Base-by-base conservation (phyloP, 495 filamentous ascomycete species). In the Neurospora sp. region DNA sequence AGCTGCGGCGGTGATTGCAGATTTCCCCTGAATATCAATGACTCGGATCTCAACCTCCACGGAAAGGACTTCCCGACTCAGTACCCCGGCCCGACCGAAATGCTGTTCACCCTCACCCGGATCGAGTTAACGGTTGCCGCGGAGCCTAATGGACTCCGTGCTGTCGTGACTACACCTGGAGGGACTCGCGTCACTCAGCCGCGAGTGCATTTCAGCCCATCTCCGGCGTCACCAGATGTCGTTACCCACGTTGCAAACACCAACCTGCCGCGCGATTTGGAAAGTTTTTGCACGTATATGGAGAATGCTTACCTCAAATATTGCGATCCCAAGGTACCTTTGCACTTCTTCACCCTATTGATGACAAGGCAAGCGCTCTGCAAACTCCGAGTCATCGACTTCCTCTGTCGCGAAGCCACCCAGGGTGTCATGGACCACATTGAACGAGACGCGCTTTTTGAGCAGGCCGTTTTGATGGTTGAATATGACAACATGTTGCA, bases 311-410 rank as follows among this genome's bases (percentile, higher is more conserved):
- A 91, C 76, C 82, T 92, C 16, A 82, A 83, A 68, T 82, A 86
- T 48, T 91, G 88, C 77, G 88, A 93, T 74, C 84, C 87, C 72
- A 85, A 83, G 65, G 84, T 90, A 22, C 90, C 90, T 7, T 80
- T 92, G 44, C 86, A 89, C 70, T 82, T 82, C 59, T 84, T 89
- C 74, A 85, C 85, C 0, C 48, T 86, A 22, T 75, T 86, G 31
- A 85, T 85, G 81, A 85, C 86, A 4, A 81, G 84, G 61, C 81
- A 80, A 40, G 82, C 81, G 12, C 79, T 88, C 10, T 85, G 82
- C 81, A 88, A 87, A 73, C 75, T 85, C 69, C 85, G 78, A 44
- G 78, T 82, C 68, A 76, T 82, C 53, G 79, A 79, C 69, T 82
- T 80, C 38, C 71, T 82, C 38, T 77, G 77, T 18, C 75, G 77